phyloP scores from a whole-genome alignment of 306 rosid species.

The Cucurbita ficifolia region DNA sequence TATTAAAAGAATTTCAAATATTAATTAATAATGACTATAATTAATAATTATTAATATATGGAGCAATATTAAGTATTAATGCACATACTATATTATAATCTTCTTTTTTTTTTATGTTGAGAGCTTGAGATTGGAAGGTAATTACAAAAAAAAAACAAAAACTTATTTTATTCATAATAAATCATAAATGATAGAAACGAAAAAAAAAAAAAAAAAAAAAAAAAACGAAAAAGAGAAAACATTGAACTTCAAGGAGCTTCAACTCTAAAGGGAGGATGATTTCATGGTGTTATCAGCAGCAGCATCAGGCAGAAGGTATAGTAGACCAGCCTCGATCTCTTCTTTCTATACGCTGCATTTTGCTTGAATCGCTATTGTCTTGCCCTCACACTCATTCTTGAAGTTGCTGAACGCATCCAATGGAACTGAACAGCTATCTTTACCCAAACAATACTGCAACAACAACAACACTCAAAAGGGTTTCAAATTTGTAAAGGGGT shows the following conservation, averaged over 20 bases:
- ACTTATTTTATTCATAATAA: no score
- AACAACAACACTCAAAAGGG: neutral
- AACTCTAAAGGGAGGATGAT: neutral
- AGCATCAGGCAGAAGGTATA: neutral
- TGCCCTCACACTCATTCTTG: constrained; percentile 26
- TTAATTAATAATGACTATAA: no score
- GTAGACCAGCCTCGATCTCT: neutral
- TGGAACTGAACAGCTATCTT: constrained; percentile 28
- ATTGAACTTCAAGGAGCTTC: neutral
- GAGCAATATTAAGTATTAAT: no score
- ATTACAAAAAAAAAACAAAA: no score
- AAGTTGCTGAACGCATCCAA: constrained; percentile 17
- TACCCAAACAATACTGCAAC: constrained; percentile 49
- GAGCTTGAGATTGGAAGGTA: no score
- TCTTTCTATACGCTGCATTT: constrained; percentile 15
- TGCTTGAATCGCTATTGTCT: constrained; percentile 52
- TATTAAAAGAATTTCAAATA: no score
- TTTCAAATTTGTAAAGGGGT: neutral
- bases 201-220: neutral
- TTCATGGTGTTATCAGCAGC: neutral
- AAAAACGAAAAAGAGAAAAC: neutral
- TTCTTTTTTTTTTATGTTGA: no score
- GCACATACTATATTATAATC: no score
- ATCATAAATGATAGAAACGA: no score
- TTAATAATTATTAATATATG: no score